Base-by-base conservation (phyloP, 2,329 filamentous ascomycete genomes). In the Coniosporium tulheliwenetii region DNA sequence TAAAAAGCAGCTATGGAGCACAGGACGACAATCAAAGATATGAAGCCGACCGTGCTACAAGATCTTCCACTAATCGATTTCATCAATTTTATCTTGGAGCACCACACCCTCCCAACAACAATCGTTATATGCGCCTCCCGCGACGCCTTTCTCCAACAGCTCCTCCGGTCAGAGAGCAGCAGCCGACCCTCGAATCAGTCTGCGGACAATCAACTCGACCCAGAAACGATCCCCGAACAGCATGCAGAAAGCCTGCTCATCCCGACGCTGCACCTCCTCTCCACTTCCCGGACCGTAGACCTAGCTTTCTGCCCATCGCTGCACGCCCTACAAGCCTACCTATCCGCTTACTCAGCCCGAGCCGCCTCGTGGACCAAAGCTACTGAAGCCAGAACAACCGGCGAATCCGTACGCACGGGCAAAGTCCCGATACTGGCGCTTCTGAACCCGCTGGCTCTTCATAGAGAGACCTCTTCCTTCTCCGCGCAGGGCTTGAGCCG, bases 301-400 rank as follows among this genome's bases (percentile, higher is more conserved):
- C 59, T 87, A 8, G 63, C 75, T 31, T 95, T 93, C 60, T 73
- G 77, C 41, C 77, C 84, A 0, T 85, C 81, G 2, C 70, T 91
- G 41, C 77, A 81, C 15, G 78, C 83, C 56, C 71, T 94, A 5
- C 79, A 85, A 41, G 84, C 84, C 31, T 84, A 80, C 51, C 67
- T 95, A 13, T 67, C 80, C 35, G 67, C 74, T 39, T 70, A 75
- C 61, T 61, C 13, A 7, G 13, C 26, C 10, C 19, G 39, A 29
- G 12, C 13, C 5, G 14, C 14, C n/a, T 38, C 32, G 12, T 29
- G 12, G 14, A 15, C 3, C 32, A 35, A n/a, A 35, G 14, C 32
- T 15, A 35, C 32, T 15, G 41, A 31, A 14, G 40, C 36, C 19
- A 34, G 40, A 5, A 36, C 12, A 36, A 32, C 15, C 38, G 39